These are phyloP conservation scores for Daldinia sp. DNA, from an alignment of 2,329 filamentous ascomycete species.

Conservation along the genomic window DNA sequence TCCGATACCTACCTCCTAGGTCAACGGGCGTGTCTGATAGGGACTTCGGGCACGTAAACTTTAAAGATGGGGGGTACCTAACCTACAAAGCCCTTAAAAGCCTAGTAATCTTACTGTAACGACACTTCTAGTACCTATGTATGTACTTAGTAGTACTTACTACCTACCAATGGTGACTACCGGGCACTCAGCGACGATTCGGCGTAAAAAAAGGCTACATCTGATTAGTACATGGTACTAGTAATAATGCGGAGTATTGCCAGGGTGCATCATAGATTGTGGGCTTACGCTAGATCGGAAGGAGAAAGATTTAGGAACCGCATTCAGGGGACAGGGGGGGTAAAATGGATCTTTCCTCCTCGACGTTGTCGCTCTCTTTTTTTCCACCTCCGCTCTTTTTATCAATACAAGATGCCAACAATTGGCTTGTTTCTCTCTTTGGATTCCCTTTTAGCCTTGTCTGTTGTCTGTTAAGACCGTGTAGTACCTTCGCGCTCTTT, in stretches of 20 bases:
- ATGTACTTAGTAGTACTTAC: too few species aligned
- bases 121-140: background rate
- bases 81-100: conserved; percentile 3
- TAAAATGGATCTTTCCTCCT: conserved; percentile 19
- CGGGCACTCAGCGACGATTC: background rate
- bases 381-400: conserved; percentile 26
- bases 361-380: conserved; percentile 16
- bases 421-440: conserved; percentile 23
- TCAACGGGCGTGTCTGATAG: too few species aligned
- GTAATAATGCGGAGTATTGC: conserved; percentile 27
- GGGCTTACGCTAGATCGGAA: conserved; percentile 31
- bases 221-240: conserved; percentile 1
- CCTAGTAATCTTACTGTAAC: conserved; percentile 34
- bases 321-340: conserved; percentile 26
- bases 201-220: background rate
- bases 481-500: conserved; percentile 3
- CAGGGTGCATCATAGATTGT: conserved; percentile 28
- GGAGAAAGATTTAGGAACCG: conserved; percentile 31
- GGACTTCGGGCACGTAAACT: conserved; percentile 8
- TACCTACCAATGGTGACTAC: too few species aligned
- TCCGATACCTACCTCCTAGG: conserved; percentile 17
- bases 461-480: conserved; percentile 12
- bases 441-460: conserved; percentile 14
- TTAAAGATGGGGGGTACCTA: conserved; percentile 3
- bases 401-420: conserved; percentile 30